Evolutionary conservation across 768 basidiomycete genomes (phyloP).

Genomic region (Roridomyces roridus): DNA sequence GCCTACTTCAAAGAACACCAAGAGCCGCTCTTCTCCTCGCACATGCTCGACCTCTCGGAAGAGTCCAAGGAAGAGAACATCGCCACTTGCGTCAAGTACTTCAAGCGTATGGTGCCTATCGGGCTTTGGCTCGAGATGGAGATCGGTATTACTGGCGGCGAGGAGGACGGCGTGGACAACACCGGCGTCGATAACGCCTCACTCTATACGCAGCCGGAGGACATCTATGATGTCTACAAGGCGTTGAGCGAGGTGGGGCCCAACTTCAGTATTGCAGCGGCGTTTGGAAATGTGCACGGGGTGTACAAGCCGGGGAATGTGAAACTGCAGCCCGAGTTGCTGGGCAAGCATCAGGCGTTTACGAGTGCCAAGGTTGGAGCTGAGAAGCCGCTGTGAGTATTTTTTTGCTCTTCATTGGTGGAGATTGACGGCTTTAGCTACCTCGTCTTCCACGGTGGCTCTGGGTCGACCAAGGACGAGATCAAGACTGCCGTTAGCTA

Average conservation of each 20-base stretch:
- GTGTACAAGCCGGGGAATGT: slow-evolving; percentile 99
- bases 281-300: slow-evolving; percentile 98
- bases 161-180: slow-evolving; percentile 99
- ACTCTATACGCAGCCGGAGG: slow-evolving; percentile 97
- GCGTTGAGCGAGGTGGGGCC: slow-evolving; percentile 86
- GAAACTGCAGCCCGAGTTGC: slow-evolving; percentile 87
- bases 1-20: slow-evolving; percentile 89
- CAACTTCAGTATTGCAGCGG: slow-evolving; percentile 98
- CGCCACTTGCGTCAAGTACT: slow-evolving; percentile 90
- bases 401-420: too few relatives aligned
- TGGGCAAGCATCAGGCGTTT: slow-evolving; percentile 88
- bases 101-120: slow-evolving; percentile 91
- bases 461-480: slow-evolving; percentile 95
- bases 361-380: slow-evolving; percentile 70
- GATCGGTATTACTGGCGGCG: slow-evolving; percentile 99
- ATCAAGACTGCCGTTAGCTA: slow-evolving; percentile 89
- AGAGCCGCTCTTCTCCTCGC: slow-evolving; percentile 91
- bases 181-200: slow-evolving; percentile 90
- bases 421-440: too few relatives aligned
- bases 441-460: slow-evolving; percentile 99
- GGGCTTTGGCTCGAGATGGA: slow-evolving; percentile 99
- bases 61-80: slow-evolving; percentile 94
- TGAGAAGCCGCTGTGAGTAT: slow-evolving; percentile 83
- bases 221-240: slow-evolving; percentile 89
- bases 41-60: slow-evolving; percentile 99